Percentiles rank a stretch among this genome's conserved stretches.
Conservation (phyloP, 768 basidiomycete genomes). For the Boletus coccyginus region DNA sequence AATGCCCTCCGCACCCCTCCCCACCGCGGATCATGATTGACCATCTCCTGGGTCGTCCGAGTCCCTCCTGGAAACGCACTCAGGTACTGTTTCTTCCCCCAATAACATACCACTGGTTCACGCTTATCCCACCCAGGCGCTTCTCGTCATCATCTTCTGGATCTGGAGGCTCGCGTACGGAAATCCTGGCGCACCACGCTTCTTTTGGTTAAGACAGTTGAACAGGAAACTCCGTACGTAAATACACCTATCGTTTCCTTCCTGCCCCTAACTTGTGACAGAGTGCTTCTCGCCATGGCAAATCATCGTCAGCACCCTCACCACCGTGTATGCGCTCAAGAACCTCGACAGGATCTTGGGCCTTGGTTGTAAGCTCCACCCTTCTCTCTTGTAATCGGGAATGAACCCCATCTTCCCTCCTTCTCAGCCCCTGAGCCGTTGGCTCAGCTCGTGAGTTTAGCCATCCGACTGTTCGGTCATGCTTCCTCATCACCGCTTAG, state of each 20-base stretch:
- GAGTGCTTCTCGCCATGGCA: conserved; percentile 96
- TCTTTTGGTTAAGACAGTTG: conserved; percentile 59
- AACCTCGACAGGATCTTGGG: conserved; percentile 87
- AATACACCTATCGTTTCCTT: neutral
- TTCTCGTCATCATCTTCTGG: conserved; percentile 92
- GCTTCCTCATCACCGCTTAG: conserved; percentile 37
- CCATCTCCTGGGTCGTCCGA: conserved; percentile 86
- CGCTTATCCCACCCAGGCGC: conserved; percentile 52
- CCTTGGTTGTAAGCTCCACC: conserved; percentile 53
- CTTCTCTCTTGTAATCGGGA: neutral
- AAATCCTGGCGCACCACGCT: conserved; percentile 57
- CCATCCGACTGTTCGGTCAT: neutral
- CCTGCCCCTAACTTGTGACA: conserved; percentile 26
- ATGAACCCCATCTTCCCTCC: neutral
- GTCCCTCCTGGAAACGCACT: conserved; percentile 82
- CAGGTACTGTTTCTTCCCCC: conserved; percentile 49
- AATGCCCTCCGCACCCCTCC: conserved; percentile 2
- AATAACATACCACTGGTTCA: neutral
- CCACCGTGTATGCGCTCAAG: conserved; percentile 75
- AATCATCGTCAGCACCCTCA: conserved; percentile 82
- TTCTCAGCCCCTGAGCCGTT: conserved; percentile 86
- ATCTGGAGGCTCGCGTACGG: conserved; percentile 73
- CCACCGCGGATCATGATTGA: conserved; percentile 70
- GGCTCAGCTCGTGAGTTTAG: conserved; percentile 68
- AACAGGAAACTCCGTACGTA: conserved; percentile 62